Evolutionary conservation across 2,329 filamentous ascomycete genomes (phyloP).

Genomic region (Aspergillus puulaauensis): DNA sequence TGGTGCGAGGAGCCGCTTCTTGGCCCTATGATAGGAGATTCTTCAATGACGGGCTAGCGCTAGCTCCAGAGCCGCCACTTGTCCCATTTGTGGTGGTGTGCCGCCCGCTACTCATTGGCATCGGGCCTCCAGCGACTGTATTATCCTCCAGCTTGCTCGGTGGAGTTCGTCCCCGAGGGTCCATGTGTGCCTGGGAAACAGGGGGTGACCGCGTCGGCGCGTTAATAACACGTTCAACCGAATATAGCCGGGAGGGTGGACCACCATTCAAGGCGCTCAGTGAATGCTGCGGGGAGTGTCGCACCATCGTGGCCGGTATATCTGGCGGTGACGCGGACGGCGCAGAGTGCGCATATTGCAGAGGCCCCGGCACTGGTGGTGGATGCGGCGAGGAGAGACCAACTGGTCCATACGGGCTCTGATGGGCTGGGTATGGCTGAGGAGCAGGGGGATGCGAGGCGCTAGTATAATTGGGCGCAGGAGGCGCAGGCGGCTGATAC

Average conservation of each 20-base stretch:
- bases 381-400: slow-evolving; percentile 34
- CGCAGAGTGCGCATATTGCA: slow-evolving; percentile 37
- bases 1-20: not conserved
- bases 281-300: slow-evolving; percentile 38
- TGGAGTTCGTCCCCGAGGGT: slow-evolving; percentile 35
- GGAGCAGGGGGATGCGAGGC: slow-evolving; percentile 34
- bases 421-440: slow-evolving; percentile 37
- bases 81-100: slow-evolving; percentile 28
- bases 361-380: slow-evolving; percentile 30
- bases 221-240: slow-evolving; percentile 36
- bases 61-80: slow-evolving; percentile 57
- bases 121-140: slow-evolving; percentile 23
- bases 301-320: slow-evolving; percentile 36
- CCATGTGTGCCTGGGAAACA: slow-evolving; percentile 32
- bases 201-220: slow-evolving; percentile 38
- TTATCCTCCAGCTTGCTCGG: slow-evolving; percentile 32
- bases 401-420: slow-evolving; percentile 39
- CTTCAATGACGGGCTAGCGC: slow-evolving; percentile 72
- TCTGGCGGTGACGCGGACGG: slow-evolving; percentile 39
- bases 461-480: slow-evolving; percentile 29
- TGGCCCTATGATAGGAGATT: slow-evolving; percentile 65
- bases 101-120: slow-evolving; percentile 27
- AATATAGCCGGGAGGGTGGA: slow-evolving; percentile 37
- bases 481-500: slow-evolving; percentile 28
- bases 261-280: slow-evolving; percentile 37